phyloP scores from a whole-genome alignment of 1,284 basidiomycete genomes.

The Trametes sp. region DNA sequence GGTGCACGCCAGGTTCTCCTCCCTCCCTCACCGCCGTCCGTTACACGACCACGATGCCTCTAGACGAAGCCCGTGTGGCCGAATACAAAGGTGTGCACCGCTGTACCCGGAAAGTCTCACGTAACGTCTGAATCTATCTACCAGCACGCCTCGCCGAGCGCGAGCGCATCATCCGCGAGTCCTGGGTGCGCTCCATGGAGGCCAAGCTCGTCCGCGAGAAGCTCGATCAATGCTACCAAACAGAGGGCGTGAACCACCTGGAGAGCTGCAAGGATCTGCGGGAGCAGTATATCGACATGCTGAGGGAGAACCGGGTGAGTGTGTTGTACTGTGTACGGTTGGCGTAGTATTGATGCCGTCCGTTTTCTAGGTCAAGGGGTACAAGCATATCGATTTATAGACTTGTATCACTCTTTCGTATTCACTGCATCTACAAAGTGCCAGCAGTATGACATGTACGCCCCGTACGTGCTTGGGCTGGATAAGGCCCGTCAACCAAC shows the following conservation, averaged over 20 bases:
- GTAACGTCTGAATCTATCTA: not conserved
- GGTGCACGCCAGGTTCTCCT: conserved; percentile 4
- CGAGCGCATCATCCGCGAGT: conserved; percentile 86
- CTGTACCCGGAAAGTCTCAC: no score
- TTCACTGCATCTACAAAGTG: not conserved
- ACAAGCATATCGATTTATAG: conserved; percentile 49
- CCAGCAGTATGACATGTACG: not conserved
- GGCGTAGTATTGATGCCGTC: not conserved
- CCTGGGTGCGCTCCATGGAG: conserved; percentile 97
- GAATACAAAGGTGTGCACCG: conserved; percentile 55
- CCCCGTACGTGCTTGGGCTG: no score
- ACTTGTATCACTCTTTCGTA: conserved; percentile 3
- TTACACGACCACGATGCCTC: conserved; percentile 34
- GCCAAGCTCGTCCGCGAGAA: conserved; percentile 89
- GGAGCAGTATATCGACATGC: conserved; percentile 85
- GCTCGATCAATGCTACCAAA: conserved; percentile 90
- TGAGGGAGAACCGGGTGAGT: conserved; percentile 88
- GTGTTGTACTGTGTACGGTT: not conserved
- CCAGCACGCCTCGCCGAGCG: conserved; percentile 71
- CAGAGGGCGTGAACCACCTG: conserved; percentile 92
- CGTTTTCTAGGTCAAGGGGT: conserved; percentile 45
- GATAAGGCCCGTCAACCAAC: no score
- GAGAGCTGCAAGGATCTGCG: conserved; percentile 90
- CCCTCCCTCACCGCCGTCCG: conserved; percentile 19
- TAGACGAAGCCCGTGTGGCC: conserved; percentile 52